Evolutionary conservation across 139 green algal genomes (phyloP).

Genomic region (Micractinium conductrix): DNA sequence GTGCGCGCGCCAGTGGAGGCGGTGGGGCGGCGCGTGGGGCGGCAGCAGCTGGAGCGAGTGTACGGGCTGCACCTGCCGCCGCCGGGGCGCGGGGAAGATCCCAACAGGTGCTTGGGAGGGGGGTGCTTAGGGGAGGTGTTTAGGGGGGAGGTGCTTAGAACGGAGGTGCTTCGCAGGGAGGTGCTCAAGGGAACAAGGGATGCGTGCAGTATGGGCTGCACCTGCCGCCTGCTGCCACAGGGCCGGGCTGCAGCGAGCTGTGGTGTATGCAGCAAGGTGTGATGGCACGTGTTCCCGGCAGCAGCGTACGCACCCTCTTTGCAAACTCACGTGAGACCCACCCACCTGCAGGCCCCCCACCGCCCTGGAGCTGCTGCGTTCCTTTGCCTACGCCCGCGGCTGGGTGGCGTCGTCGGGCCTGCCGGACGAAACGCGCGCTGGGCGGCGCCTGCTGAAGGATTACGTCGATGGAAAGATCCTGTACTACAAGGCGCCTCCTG

Average conservation of each 20-base stretch:
- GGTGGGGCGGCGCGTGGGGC: conserved; percentile 60
- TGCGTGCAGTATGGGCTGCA: background rate
- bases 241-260: background rate
- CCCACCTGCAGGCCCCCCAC: conserved; percentile 11
- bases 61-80: conserved; percentile 81
- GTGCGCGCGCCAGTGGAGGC: conserved; percentile 80
- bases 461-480: conserved; percentile 92
- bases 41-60: conserved; percentile 69
- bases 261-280: no score
- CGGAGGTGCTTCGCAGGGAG: no score
- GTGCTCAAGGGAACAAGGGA: no score
- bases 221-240: background rate
- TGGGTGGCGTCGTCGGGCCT: conserved; percentile 79
- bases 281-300: no score
- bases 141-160: background rate
- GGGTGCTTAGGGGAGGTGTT: background rate
- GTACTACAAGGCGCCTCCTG: conserved; percentile 82
- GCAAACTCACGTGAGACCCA: background rate
- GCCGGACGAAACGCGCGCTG: conserved; percentile 87
- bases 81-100: conserved; percentile 53
- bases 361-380: conserved; percentile 64
- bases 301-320: background rate
- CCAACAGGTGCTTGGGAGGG: conserved; percentile 21
- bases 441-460: conserved; percentile 88
- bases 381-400: conserved; percentile 67